phyloP scores from a whole-genome alignment of 352 stramenopile genomes.

The Thraustochytrium sp. region DNA sequence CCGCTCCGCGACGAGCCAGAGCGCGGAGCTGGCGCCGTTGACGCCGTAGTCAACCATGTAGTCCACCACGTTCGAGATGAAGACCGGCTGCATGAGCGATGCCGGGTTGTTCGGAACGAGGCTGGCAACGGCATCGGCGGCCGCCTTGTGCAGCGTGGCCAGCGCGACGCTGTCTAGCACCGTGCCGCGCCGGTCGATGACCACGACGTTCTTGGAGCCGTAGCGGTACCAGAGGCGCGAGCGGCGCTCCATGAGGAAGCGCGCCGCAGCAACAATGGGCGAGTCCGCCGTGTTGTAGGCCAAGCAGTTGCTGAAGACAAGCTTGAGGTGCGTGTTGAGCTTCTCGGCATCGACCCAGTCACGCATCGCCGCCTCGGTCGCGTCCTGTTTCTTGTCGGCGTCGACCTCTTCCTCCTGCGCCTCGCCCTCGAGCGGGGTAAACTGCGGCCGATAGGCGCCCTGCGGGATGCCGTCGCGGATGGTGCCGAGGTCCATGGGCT shows the following conservation, averaged over 20 bases:
- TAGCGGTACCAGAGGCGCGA: conserved; percentile 4
- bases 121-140: background rate
- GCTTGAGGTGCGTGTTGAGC: conserved; percentile 72
- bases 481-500: conserved; percentile 97
- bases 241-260: background rate
- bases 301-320: conserved; percentile 80
- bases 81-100: background rate
- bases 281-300: conserved; percentile 65
- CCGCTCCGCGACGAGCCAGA: conserved; percentile 1
- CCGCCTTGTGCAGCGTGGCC: background rate
- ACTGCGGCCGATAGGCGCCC: conserved; percentile 70
- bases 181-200: background rate
- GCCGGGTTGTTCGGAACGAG: background rate
- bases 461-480: conserved; percentile 92
- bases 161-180: background rate
- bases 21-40: background rate
- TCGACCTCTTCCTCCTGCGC: background rate
- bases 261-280: background rate
- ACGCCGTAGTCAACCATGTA: conserved; percentile 19
- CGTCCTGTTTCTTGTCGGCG: background rate
- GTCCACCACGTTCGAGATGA: conserved; percentile 27
- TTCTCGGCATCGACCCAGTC: conserved; percentile 46
- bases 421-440: background rate
- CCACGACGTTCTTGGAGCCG: background rate
- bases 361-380: background rate